These are phyloP conservation scores for Suhomyces taliae DNA, from an alignment of 1,139 yeast species.

Conservation along the genomic window DNA sequence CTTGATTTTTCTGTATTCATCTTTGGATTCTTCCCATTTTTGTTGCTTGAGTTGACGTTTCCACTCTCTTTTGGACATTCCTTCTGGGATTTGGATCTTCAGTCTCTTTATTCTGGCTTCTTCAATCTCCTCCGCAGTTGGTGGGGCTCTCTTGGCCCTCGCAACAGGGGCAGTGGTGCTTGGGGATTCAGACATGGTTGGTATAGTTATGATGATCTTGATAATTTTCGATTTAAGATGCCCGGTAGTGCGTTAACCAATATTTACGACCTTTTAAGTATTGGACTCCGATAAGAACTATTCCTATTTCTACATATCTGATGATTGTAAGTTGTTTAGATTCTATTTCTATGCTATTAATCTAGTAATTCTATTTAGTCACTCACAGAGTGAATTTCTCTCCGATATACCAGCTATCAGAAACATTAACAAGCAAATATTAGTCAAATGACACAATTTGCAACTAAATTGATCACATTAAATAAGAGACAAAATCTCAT, in stretches of 20 bases:
- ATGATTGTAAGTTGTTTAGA: no score
- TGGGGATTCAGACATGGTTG: constrained; percentile 1
- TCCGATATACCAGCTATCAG: not conserved
- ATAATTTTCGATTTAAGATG: constrained; percentile 2
- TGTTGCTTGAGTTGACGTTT: constrained; percentile 64
- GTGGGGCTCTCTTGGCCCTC: constrained; percentile 11
- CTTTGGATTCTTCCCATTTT: constrained; percentile 66
- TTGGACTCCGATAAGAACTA: no score
- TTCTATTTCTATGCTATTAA: not conserved
- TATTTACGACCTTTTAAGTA: not conserved
- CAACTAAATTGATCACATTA: not conserved
- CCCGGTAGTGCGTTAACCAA: constrained; percentile 5
- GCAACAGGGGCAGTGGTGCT: not conserved
- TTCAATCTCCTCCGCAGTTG: constrained; percentile 18
- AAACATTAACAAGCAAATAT: not conserved
- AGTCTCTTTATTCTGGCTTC: constrained; percentile 14
- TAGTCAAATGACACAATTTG: not conserved
- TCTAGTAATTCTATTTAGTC: not conserved
- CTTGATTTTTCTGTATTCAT: constrained; percentile 51
- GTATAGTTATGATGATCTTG: not conserved
- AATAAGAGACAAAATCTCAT: no score
- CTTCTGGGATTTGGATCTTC: constrained; percentile 59
- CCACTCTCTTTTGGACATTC: constrained; percentile 84
- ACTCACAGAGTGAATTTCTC: not conserved
- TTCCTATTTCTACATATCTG: no score